Conservation (phyloP, 176 grass and related monocot genomes). For the Carex scoparia region DNA sequence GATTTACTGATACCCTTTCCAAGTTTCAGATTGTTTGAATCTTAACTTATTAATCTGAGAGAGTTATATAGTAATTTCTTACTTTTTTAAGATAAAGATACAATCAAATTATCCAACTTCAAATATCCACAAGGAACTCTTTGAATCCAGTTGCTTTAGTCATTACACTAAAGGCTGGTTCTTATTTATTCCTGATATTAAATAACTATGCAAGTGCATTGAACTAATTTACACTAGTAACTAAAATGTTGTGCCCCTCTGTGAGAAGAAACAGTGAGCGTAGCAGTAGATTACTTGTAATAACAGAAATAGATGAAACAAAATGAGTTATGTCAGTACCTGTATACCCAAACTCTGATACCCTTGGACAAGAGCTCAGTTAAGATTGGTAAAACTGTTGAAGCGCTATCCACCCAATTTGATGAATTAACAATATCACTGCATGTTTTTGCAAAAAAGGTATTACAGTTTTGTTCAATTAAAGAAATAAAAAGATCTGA, state of each 20-base stretch:
- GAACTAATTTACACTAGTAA: background rate
- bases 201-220: background rate
- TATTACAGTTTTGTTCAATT: background rate
- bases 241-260: background rate
- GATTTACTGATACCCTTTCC: background rate
- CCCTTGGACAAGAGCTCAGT: constrained; percentile 42
- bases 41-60: background rate
- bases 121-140: too few relatives aligned
- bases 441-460: background rate
- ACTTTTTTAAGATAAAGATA: too few relatives aligned
- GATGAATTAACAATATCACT: constrained; percentile 30
- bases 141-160: too few relatives aligned
- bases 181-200: background rate
- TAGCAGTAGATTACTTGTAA: background rate
- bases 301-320: background rate
- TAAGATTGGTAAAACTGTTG: constrained; percentile 56
- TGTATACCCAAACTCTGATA: constrained; percentile 69
- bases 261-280: background rate
- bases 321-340: constrained; percentile 24
- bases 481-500: background rate
- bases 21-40: background rate
- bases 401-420: constrained; percentile 41
- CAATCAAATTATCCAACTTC: too few relatives aligned
- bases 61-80: background rate
- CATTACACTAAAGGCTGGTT: too few relatives aligned